Conservation (phyloP, 2,329 filamentous ascomycete species). For the Arthrobotrys pseudoclavata region DNA sequence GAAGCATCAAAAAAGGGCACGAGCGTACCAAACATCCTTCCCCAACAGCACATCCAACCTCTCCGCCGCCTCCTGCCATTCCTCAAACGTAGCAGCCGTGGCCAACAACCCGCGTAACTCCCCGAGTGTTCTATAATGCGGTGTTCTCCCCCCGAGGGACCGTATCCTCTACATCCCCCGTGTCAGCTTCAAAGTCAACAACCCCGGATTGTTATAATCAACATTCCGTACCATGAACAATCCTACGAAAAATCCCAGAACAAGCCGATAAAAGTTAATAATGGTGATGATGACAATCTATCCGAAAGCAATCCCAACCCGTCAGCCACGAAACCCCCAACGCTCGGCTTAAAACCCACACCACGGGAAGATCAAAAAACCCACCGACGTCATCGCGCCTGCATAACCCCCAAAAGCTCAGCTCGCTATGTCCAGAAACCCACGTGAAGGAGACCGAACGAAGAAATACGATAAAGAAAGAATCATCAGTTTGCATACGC, state of each 20-base stretch:
- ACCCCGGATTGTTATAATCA: not conserved
- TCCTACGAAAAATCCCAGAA: constrained; percentile 36
- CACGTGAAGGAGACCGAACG: not conserved
- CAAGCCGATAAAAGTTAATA: constrained; percentile 35
- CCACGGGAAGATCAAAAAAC: not conserved
- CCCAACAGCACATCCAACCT: constrained; percentile 85
- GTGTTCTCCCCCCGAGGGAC: constrained; percentile 17
- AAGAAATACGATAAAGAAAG: not conserved
- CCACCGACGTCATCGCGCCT: constrained; percentile 51
- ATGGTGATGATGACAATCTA: constrained; percentile 21
- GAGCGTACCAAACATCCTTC: constrained; percentile 79
- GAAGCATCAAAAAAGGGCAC: not conserved
- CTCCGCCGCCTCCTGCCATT: constrained; percentile 87
- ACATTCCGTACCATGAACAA: constrained; percentile 26
- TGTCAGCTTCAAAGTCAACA: constrained; percentile 2
- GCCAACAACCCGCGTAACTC: constrained; percentile 67
- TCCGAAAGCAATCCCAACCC: not conserved
- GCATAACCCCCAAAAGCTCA: constrained; percentile 28
- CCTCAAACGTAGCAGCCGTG: constrained; percentile 79
- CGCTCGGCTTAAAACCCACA: constrained; percentile 8
- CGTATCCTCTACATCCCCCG: constrained; percentile 30
- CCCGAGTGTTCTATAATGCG: constrained; percentile 33
- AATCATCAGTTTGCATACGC: not conserved
- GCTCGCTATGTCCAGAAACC: not conserved
- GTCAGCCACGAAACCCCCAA: not conserved